A percentile compares a stretch with the other conserved stretches of the same genome.
phyloP scores from a whole-genome alignment of 1,139 yeast species.

The Blastobotrys niveus region DNA sequence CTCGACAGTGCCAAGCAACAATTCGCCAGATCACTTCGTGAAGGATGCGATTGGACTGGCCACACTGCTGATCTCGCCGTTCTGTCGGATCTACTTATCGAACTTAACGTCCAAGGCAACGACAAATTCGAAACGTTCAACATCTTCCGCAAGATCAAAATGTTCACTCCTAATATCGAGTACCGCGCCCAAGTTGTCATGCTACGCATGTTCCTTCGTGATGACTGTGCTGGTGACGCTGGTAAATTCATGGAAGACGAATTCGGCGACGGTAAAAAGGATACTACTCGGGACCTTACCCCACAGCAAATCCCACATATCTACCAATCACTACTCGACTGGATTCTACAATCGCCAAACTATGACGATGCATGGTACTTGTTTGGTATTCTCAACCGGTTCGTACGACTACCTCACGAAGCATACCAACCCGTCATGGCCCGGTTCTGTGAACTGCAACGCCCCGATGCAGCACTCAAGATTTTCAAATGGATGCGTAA shows the following conservation, averaged over 20 bases:
- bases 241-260: conserved; percentile 57
- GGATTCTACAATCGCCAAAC: conserved; percentile 39
- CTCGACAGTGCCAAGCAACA: conserved; percentile 32
- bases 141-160: conserved; percentile 36
- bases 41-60: conserved; percentile 43
- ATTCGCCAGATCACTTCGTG: conserved; percentile 36
- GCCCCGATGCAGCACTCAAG: conserved; percentile 60
- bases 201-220: conserved; percentile 43
- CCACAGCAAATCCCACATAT: conserved; percentile 34
- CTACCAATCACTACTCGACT: conserved; percentile 42
- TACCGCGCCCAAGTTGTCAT: conserved; percentile 45
- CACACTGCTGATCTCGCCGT: conserved; percentile 28
- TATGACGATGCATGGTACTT: conserved; percentile 58
- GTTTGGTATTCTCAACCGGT: conserved; percentile 54
- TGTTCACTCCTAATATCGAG: conserved; percentile 38
- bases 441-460: conserved; percentile 50
- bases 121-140: conserved; percentile 28
- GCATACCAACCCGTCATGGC: conserved; percentile 55
- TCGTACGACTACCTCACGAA: conserved; percentile 56
- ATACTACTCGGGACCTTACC: conserved; percentile 29
- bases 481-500: conserved; percentile 60
- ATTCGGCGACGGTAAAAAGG: conserved; percentile 40
- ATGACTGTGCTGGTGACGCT: conserved; percentile 51
- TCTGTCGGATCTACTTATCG: conserved; percentile 34
- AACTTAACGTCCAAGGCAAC: conserved; percentile 24